Evolutionary conservation across 306 rosid genomes (phyloP).

Genomic region (Vigna trinervia): DNA sequence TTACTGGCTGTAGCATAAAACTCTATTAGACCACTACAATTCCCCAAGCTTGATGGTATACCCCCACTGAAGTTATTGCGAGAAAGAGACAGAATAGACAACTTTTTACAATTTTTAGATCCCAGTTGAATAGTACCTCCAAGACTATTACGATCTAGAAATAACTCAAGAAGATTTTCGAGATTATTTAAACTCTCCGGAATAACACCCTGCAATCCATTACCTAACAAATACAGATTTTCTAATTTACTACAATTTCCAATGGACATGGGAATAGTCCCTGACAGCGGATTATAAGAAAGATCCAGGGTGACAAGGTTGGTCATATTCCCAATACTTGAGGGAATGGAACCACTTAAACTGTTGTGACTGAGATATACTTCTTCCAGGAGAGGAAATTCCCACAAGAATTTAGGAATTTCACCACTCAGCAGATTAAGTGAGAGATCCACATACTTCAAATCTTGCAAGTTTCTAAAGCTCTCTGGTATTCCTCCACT

Average conservation of each 20-base stretch:
- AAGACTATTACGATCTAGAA: slow-evolving; percentile 47
- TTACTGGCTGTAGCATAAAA: slow-evolving; percentile 49
- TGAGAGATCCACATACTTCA: slow-evolving; percentile 42
- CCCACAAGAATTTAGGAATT: slow-evolving; percentile 61
- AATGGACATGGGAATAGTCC: slow-evolving; percentile 65
- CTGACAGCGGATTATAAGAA: slow-evolving; percentile 55
- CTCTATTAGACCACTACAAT: slow-evolving; percentile 52
- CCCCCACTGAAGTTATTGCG: slow-evolving; percentile 57
- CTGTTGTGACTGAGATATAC: slow-evolving; percentile 50
- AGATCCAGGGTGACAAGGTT: slow-evolving; percentile 47
- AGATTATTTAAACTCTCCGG: slow-evolving; percentile 69
- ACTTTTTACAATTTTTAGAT: slow-evolving; percentile 52
- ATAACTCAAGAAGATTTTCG: slow-evolving; percentile 45
- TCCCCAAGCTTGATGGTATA: slow-evolving; percentile 68
- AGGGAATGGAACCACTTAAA: slow-evolving; percentile 65
- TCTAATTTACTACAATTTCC: slow-evolving; percentile 66
- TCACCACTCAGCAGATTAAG: slow-evolving; percentile 49
- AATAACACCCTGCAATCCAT: slow-evolving; percentile 57
- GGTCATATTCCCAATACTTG: slow-evolving; percentile 59
- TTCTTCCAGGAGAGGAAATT: slow-evolving; percentile 47
- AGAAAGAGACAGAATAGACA: slow-evolving; percentile 56
- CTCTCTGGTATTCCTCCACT: slow-evolving; percentile 57
- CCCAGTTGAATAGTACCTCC: slow-evolving; percentile 68
- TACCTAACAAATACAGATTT: slow-evolving; percentile 45
- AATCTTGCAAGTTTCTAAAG: slow-evolving; percentile 41